These are phyloP conservation scores for Paramyrothecium roridum DNA, from an alignment of 2,329 filamentous ascomycete genomes.

Conservation along the genomic window DNA sequence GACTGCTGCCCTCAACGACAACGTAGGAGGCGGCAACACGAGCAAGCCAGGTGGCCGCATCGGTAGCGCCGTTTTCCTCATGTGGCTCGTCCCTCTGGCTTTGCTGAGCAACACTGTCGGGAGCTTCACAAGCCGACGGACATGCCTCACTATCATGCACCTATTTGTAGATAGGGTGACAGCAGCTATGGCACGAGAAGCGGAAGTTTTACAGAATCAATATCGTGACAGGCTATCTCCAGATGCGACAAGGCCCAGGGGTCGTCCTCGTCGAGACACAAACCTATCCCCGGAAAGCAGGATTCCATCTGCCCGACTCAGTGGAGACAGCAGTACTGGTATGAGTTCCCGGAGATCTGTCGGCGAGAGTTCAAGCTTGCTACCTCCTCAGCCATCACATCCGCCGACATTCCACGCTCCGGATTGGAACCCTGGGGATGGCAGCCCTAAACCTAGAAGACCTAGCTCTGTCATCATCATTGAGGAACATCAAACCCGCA, in stretches of 20 bases:
- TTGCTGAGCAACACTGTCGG: slow-evolving; percentile 1
- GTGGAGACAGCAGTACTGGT: too few species aligned
- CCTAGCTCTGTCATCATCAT: background rate
- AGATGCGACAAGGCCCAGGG: too few species aligned
- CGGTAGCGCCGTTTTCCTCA: slow-evolving; percentile 1
- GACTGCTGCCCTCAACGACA: background rate
- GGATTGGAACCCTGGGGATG: too few species aligned
- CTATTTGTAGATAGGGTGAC: background rate
- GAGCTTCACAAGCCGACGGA: slow-evolving; percentile 1
- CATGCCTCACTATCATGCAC: slow-evolving; percentile 1
- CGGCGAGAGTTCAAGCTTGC: too few species aligned
- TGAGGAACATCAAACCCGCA: background rate
- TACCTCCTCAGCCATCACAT: too few species aligned
- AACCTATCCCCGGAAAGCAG: too few species aligned
- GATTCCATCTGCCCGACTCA: too few species aligned
- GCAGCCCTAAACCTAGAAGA: too few species aligned
- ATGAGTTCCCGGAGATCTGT: too few species aligned
- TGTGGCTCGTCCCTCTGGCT: background rate
- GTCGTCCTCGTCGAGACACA: too few species aligned
- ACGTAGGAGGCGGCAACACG: slow-evolving; percentile 1
- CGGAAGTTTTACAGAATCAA: background rate
- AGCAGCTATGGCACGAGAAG: background rate
- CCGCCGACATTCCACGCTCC: too few species aligned
- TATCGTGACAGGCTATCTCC: background rate
- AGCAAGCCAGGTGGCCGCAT: slow-evolving; percentile 1